Evolutionary conservation across 805 yeast genomes (phyloP), one percentile per base, ranked within the genome.

Genomic region (Candida argentea): DNA sequence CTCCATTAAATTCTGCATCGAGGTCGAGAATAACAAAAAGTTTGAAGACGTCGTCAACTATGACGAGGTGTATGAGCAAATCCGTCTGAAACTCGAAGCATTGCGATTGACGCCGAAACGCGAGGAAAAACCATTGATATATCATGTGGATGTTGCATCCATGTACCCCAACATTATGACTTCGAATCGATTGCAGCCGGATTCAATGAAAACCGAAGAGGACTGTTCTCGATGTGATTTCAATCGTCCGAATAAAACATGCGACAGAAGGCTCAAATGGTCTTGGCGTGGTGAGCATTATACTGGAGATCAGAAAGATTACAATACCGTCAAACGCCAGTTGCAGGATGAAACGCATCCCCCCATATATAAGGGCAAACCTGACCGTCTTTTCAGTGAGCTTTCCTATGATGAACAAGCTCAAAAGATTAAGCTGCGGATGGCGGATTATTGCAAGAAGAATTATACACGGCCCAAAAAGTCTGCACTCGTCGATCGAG

Each of bases 161-260:
- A 91, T 91, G 99, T 91, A 91, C 48, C 99, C 99, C 5, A 91
- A 91, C 48, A 91, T 91, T 50, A 91, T 91, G 97, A 85, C 95
- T 5, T 82, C 97, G 0, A 91, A 91, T 55, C 73, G 99, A 48
- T 64, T 91, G 29, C 99, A 91, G 51, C 99, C 99, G 0, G 99
- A 91, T 55, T 87, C 97, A 3, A 89, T 91, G 85, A 87, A 91
- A 40, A 61, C 79, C 0, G 97, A 89, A 46, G 83, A 83, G 42
- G 95, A 86, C 45, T 93, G 98, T 57, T 97, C 98, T 0, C 76
- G 93, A 23, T 93, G 99, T 61, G 98, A 91, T 43, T 93, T 86
- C 57, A 91, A 91, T 50, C 64, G 95, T 32, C 97, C 96, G 0
- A 96, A 94, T 4, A 91, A 91, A 46, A 69, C 67, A 7, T 91